These are phyloP conservation scores for Haematococcus lacustris DNA, from an alignment of 139 green algal species.

Conservation along the genomic window DNA sequence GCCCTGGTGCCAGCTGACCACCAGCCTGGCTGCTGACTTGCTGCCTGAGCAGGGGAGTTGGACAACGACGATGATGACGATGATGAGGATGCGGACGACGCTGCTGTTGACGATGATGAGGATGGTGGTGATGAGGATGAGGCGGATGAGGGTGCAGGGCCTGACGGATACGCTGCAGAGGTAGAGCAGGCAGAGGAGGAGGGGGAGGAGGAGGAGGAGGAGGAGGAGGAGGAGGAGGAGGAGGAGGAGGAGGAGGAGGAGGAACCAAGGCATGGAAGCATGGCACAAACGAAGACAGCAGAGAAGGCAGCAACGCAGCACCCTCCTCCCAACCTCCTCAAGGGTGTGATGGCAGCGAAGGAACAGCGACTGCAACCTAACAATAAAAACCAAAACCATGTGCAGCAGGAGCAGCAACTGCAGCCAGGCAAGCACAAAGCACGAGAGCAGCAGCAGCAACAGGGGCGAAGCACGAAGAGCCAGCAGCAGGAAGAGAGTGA, in stretches of 20 bases:
- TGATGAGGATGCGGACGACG: conserved; percentile 15
- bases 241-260: conserved; percentile 11
- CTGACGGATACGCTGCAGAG: conserved; percentile 17
- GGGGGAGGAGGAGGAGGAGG: conserved; percentile 15
- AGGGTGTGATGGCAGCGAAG: background rate
- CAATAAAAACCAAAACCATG: conserved; percentile 8
- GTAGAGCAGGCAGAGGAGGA: conserved; percentile 17
- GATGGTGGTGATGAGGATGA: conserved; percentile 4
- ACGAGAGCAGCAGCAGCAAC: background rate
- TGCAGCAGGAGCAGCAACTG: conserved; percentile 17
- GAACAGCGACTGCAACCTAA: conserved; percentile 5
- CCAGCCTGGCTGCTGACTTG: background rate
- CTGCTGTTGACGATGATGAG: conserved; percentile 13
- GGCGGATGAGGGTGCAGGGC: conserved; percentile 17
- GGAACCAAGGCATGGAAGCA: background rate
- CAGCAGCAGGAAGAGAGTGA: background rate
- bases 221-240: conserved; percentile 9
- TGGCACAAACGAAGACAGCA: conserved; percentile 2
- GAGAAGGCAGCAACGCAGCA: conserved; percentile 6
- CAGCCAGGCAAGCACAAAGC: conserved; percentile 8
- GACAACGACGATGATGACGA: conserved; percentile 33
- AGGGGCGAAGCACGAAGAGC: background rate
- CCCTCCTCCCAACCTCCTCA: too few species aligned
- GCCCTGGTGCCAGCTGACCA: background rate
- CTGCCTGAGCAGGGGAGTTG: conserved; percentile 29